A percentile compares a stretch with the other conserved stretches of the same genome.
These are phyloP conservation scores for Penicillium sp. DNA, from an alignment of 2,329 filamentous ascomycete genomes.

Conservation along the genomic window DNA sequence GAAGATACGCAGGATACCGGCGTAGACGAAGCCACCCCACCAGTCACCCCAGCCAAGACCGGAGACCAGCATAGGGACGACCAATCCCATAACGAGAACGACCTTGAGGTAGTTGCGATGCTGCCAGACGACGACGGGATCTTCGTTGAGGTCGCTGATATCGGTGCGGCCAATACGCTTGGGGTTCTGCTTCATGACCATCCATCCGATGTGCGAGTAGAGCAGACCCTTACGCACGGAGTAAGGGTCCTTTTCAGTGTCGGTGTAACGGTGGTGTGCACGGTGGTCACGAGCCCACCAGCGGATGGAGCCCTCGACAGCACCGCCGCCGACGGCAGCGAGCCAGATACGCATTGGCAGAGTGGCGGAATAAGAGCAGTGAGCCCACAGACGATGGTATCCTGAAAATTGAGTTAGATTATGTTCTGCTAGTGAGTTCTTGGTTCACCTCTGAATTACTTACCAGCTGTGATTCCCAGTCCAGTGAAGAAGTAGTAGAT, in stretches of 20 bases:
- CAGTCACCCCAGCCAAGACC: conserved; percentile 80
- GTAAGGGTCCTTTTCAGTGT: conserved; percentile 89
- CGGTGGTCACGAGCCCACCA: conserved; percentile 89
- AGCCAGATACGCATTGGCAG: conserved; percentile 78
- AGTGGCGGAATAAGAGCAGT: conserved; percentile 76
- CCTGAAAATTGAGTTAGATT: conserved; percentile 42
- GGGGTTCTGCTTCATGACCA: conserved; percentile 91
- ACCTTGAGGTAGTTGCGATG: conserved; percentile 83
- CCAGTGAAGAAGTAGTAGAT: conserved; percentile 81
- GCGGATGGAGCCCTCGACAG: conserved; percentile 79
- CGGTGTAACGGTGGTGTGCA: conserved; percentile 87
- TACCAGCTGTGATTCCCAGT: conserved; percentile 75
- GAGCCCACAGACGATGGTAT: conserved; percentile 83
- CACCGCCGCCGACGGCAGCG: conserved; percentile 75
- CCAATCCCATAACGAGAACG: conserved; percentile 72
- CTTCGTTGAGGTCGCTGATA: conserved; percentile 84
- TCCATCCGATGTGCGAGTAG: conserved; percentile 85
- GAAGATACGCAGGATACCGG: conserved; percentile 80
- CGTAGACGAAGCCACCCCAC: conserved; percentile 79
- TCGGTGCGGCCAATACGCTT: conserved; percentile 85
- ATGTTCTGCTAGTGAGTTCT: neutral
- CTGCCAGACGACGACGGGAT: conserved; percentile 81
- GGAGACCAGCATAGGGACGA: conserved; percentile 72
- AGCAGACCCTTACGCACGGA: conserved; percentile 83
- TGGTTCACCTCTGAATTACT: conserved; percentile 27